Evolutionary conservation across 2,329 filamentous ascomycete genomes (phyloP).

Genomic region (Allantophomopsis cytisporea): DNA sequence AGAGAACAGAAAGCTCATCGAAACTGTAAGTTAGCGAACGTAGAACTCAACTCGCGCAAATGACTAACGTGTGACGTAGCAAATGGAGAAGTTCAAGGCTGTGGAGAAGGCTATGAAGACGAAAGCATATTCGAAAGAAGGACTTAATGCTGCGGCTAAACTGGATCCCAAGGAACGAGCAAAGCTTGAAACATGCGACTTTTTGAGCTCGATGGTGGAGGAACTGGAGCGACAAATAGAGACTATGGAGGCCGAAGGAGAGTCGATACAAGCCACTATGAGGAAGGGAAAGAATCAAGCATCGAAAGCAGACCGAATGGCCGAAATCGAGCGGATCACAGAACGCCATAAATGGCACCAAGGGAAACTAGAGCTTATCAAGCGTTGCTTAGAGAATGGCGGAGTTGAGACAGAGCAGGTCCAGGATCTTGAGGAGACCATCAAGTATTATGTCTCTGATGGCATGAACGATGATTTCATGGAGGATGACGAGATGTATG

Average conservation of each 20-base stretch:
- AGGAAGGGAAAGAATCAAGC: slow-evolving; percentile 90
- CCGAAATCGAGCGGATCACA: slow-evolving; percentile 70
- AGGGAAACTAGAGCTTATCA: slow-evolving; percentile 78
- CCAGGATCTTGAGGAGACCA: slow-evolving; percentile 77
- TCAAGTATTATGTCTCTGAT: slow-evolving; percentile 89
- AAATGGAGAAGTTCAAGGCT: slow-evolving; percentile 99
- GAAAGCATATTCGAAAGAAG: slow-evolving; percentile 98
- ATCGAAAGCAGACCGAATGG: slow-evolving; percentile 74
- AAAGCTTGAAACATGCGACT: slow-evolving; percentile 77
- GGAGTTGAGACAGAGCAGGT: slow-evolving; percentile 81
- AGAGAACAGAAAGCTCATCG: slow-evolving; percentile 90
- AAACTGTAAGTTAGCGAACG: slow-evolving; percentile 53
- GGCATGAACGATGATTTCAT: slow-evolving; percentile 81
- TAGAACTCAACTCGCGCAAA: too few relatives aligned
- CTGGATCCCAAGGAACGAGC: slow-evolving; percentile 97
- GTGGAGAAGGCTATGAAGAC: slow-evolving; percentile 99
- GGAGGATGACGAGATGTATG: slow-evolving; percentile 90
- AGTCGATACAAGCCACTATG: slow-evolving; percentile 72
- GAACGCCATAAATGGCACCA: slow-evolving; percentile 97
- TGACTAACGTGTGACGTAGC: slow-evolving; percentile 34
- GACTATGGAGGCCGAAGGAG: slow-evolving; percentile 77
- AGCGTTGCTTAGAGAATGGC: slow-evolving; percentile 84
- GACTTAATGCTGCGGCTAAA: slow-evolving; percentile 79
- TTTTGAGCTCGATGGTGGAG: slow-evolving; percentile 76
- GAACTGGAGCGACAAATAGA: slow-evolving; percentile 92